Conservation (phyloP, 345 rosid species). For the Populus pruinosa region DNA sequence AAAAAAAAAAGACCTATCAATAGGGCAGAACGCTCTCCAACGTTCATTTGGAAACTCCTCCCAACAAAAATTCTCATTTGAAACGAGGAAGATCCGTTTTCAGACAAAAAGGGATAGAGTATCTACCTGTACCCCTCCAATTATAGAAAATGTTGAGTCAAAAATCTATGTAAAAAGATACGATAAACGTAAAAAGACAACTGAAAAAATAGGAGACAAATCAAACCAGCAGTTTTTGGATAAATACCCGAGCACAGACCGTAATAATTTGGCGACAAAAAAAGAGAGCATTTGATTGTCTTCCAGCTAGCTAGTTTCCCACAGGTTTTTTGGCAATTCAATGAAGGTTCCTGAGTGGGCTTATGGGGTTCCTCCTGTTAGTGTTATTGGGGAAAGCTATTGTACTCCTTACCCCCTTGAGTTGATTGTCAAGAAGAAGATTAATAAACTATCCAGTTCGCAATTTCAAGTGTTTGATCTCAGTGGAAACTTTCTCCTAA, state of each 20-base stretch:
- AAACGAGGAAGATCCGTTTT: background rate
- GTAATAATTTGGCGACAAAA: background rate
- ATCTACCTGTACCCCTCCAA: background rate
- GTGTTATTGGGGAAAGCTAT: slow-evolving; percentile 47
- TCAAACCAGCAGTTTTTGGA: background rate
- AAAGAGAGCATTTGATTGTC: background rate
- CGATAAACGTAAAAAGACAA: background rate
- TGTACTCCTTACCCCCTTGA: slow-evolving; percentile 55
- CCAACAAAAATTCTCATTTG: background rate
- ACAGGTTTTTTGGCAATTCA: background rate
- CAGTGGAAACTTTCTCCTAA: slow-evolving; percentile 49
- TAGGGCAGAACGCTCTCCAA: slow-evolving; percentile 2
- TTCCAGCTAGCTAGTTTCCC: background rate
- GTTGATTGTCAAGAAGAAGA: slow-evolving; percentile 44
- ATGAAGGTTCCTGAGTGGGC: slow-evolving; percentile 17
- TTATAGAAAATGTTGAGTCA: background rate
- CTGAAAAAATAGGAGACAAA: background rate
- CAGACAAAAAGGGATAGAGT: background rate
- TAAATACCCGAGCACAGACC: background rate
- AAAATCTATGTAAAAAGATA: background rate
- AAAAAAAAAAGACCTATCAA: background rate
- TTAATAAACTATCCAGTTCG: slow-evolving; percentile 35
- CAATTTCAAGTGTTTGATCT: slow-evolving; percentile 44
- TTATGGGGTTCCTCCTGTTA: slow-evolving; percentile 26
- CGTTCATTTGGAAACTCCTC: background rate